Percentiles rank a stretch among this genome's conserved stretches.
These are phyloP conservation scores for Eucalyptus polybractea DNA, from an alignment of 345 rosid species.

Conservation along the genomic window DNA sequence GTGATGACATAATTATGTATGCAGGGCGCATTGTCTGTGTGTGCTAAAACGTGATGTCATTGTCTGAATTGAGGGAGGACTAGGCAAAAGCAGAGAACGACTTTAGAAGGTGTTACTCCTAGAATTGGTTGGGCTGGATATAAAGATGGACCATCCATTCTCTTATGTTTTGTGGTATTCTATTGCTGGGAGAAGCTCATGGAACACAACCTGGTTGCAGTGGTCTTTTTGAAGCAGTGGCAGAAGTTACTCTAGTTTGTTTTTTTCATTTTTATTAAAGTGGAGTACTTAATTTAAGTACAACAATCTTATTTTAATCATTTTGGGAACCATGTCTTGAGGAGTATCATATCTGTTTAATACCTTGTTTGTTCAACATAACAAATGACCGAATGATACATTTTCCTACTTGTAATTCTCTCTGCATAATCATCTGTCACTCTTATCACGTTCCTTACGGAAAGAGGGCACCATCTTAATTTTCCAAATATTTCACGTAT, in stretches of 20 bases:
- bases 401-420: not conserved
- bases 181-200: not conserved
- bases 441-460: not conserved
- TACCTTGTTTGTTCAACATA: not conserved
- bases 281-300: not conserved
- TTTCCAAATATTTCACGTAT: not conserved
- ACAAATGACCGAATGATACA: not conserved
- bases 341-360: not conserved
- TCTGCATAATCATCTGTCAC: not conserved
- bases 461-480: not conserved
- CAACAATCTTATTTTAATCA: not conserved
- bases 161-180: not conserved
- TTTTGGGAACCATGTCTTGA: not conserved
- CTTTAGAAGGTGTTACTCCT: too few species aligned
- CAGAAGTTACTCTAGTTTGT: not conserved
- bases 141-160: not conserved
- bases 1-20: too few species aligned
- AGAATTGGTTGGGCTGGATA: too few species aligned
- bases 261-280: not conserved
- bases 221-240: not conserved
- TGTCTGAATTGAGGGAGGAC: too few species aligned
- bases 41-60: too few species aligned
- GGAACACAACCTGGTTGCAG: not conserved
- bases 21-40: too few species aligned
- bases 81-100: too few species aligned